A percentile compares a stretch with the other conserved stretches of the same genome.
Conservation (phyloP, 2,329 filamentous ascomycete genomes). For the Pseudogymnoascus sp. region DNA sequence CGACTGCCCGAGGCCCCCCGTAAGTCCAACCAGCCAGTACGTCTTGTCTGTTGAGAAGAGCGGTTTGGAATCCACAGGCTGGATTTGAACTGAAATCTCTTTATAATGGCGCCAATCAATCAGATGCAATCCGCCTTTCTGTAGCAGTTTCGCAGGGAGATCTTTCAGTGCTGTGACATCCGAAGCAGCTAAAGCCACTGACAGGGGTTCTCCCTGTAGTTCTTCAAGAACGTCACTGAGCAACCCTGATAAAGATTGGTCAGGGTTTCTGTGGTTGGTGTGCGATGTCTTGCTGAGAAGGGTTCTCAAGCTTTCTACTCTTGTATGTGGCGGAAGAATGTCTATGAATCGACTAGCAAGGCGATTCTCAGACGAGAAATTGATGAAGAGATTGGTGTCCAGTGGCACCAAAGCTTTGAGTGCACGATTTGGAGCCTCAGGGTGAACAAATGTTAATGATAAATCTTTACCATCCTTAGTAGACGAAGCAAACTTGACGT, state of each 20-base stretch:
- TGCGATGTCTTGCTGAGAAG: background rate
- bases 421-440: background rate
- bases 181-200: background rate
- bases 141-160: background rate
- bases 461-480: background rate
- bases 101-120: conserved; percentile 3
- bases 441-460: background rate
- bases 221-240: background rate
- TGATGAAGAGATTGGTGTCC: background rate
- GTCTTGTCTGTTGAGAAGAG: conserved; percentile 24
- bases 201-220: background rate
- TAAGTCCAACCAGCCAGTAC: conserved; percentile 29
- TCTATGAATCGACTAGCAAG: background rate
- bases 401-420: background rate
- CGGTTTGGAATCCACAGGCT: background rate
- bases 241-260: background rate
- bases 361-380: background rate
- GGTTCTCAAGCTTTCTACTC: background rate
- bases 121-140: background rate
- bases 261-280: background rate
- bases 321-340: background rate
- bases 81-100: background rate
- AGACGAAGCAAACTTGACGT: background rate
- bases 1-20: conserved; percentile 30
- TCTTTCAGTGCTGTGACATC: background rate